Percentiles rank a stretch among this genome's conserved stretches.
These are phyloP conservation scores for Aureobasidium leucospermi DNA, from an alignment of 2,329 filamentous ascomycete genomes.

Conservation along the genomic window DNA sequence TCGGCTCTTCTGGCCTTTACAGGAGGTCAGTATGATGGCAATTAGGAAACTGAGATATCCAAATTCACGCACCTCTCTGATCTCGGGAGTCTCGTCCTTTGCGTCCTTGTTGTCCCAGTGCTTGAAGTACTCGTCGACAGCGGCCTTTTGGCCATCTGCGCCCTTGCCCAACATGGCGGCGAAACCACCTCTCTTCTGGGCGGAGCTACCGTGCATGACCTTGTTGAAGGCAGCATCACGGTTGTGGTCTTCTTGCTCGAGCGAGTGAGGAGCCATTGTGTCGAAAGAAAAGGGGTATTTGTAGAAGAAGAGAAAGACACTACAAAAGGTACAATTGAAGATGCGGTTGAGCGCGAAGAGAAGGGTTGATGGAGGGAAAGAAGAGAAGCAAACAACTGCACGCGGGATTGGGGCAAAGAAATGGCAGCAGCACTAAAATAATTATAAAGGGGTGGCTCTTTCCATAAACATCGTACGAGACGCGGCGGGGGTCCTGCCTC, in stretches of 20 bases:
- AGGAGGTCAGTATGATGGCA: not conserved
- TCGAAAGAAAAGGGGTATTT: not conserved
- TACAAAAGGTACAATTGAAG: constrained; percentile 8
- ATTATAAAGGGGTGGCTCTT: constrained; percentile 12
- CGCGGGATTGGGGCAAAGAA: not conserved
- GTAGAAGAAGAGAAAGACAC: constrained; percentile 6
- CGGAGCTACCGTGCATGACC: constrained; percentile 67
- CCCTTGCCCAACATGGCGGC: constrained; percentile 83
- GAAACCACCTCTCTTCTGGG: constrained; percentile 72
- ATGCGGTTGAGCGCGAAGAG: constrained; percentile 12
- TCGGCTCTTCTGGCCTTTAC: constrained; percentile 55
- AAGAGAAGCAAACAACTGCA: constrained; percentile 3
- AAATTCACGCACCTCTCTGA: constrained; percentile 51
- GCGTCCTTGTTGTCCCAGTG: constrained; percentile 85
- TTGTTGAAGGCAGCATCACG: constrained; percentile 69
- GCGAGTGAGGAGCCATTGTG: constrained; percentile 22
- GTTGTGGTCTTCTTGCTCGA: constrained; percentile 34
- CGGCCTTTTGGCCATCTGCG: constrained; percentile 66
- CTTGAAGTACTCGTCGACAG: constrained; percentile 90
- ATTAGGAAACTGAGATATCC: not conserved
- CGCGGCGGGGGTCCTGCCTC: not conserved
- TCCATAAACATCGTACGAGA: constrained; percentile 10
- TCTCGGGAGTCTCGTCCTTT: constrained; percentile 73
- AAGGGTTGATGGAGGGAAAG: constrained; percentile 1
- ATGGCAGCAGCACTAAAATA: constrained; percentile 8